These are phyloP conservation scores for Ogataea ramenticola DNA, from an alignment of 805 yeast genomes.

Conservation along the genomic window DNA sequence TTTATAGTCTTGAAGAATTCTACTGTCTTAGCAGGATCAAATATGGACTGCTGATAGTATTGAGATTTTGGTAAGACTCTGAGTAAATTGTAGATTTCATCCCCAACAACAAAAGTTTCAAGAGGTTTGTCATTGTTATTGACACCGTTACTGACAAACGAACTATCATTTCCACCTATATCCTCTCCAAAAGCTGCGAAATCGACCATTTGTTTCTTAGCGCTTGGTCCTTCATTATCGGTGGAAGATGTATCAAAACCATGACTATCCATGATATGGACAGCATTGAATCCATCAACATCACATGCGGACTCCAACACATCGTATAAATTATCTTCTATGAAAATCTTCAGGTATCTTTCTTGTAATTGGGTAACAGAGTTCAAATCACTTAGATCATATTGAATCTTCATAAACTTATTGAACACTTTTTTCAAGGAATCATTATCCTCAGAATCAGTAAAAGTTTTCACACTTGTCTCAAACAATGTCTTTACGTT, in stretches of 20 bases:
- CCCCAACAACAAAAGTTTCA: constrained; percentile 23
- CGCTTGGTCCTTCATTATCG: constrained; percentile 8
- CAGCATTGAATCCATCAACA: constrained; percentile 21
- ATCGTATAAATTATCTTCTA: constrained; percentile 39
- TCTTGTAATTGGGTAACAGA: constrained; percentile 61
- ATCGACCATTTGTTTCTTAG: background rate
- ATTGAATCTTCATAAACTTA: constrained; percentile 60
- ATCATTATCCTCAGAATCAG: constrained; percentile 18
- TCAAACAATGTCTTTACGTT: constrained; percentile 81
- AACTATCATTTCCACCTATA: background rate
- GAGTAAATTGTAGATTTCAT: constrained; percentile 42
- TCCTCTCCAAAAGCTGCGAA: background rate
- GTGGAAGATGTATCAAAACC: constrained; percentile 8
- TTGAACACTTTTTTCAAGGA: constrained; percentile 43
- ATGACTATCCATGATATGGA: constrained; percentile 30
- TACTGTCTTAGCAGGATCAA: constrained; percentile 49
- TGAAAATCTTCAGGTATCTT: constrained; percentile 60
- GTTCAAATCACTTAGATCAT: constrained; percentile 60
- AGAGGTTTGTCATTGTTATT: background rate
- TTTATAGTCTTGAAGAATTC: constrained; percentile 15
- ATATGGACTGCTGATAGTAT: constrained; percentile 43
- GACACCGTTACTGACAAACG: background rate
- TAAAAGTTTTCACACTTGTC: constrained; percentile 52
- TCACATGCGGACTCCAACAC: constrained; percentile 15
- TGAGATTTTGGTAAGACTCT: constrained; percentile 55